These are phyloP conservation scores for Dactylonectria estremocensis DNA, from an alignment of 2,329 filamentous ascomycete species.

Conservation along the genomic window DNA sequence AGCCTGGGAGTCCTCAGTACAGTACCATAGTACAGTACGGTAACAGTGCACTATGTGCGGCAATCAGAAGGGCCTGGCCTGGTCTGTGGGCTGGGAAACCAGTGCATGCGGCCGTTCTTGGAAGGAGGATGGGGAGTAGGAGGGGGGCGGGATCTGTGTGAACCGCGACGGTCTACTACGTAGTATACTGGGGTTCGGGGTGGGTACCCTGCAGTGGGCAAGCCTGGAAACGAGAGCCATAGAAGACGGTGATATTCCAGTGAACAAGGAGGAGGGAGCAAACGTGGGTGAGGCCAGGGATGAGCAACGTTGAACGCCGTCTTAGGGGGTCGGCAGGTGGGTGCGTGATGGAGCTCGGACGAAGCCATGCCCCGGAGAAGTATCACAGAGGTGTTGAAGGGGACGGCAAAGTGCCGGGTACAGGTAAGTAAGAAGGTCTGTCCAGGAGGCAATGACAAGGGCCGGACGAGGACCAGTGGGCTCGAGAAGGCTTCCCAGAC, in stretches of 20 bases:
- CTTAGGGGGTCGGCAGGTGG: conserved; percentile 39
- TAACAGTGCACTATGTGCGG: conserved; percentile 1
- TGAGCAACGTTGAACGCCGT: conserved; percentile 40
- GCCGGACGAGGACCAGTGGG: conserved; percentile 40
- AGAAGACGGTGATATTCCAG: conserved; percentile 41
- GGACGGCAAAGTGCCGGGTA: conserved; percentile 48
- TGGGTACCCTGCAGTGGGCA: conserved; percentile 44
- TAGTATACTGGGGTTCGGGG: conserved; percentile 39
- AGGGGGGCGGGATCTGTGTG: conserved; percentile 47
- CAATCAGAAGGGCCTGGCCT: conserved; percentile 45
- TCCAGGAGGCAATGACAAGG: conserved; percentile 38
- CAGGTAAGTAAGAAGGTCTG: conserved; percentile 37
- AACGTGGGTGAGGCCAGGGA: conserved; percentile 36
- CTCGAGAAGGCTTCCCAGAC: conserved; percentile 45
- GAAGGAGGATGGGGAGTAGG: conserved; percentile 60
- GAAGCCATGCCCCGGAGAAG: conserved; percentile 47
- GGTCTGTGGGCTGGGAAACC: conserved; percentile 47
- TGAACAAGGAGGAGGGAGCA: conserved; percentile 25
- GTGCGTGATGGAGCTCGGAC: conserved; percentile 45
- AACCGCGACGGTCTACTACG: conserved; percentile 42
- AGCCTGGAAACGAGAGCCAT: conserved; percentile 39
- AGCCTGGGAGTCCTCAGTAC: conserved; percentile 48
- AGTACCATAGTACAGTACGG: conserved; percentile 26
- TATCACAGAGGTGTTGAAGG: conserved; percentile 39
- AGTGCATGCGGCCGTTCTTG: conserved; percentile 64